phyloP scores from a whole-genome alignment of 2,329 filamentous ascomycete genomes.

The Fusarium chuoi region DNA sequence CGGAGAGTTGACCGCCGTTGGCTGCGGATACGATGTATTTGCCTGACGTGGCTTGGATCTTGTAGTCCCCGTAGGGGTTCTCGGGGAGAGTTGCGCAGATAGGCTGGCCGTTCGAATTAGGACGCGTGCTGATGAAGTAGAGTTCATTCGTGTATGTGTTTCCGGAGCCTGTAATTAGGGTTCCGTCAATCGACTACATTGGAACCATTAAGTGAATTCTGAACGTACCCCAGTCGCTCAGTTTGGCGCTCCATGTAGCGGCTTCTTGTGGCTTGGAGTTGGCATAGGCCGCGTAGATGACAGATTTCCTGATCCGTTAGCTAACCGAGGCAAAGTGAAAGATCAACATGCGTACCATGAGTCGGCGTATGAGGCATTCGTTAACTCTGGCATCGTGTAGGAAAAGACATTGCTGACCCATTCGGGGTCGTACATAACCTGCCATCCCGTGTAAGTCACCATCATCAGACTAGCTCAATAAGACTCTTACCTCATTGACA shows the following conservation, averaged over 20 bases:
- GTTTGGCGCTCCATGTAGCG: background rate
- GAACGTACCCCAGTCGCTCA: background rate
- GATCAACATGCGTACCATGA: background rate
- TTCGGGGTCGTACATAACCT: background rate
- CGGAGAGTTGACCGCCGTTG: background rate
- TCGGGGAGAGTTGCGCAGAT: background rate
- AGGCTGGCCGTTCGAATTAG: background rate
- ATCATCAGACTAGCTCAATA: no score
- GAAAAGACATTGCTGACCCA: background rate
- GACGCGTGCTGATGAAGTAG: background rate
- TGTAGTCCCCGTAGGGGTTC: background rate
- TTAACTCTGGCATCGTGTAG: background rate
- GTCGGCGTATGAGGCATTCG: background rate
- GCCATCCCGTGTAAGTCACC: background rate
- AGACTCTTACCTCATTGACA: background rate
- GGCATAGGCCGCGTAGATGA: background rate
- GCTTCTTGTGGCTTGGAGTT: background rate
- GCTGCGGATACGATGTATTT: background rate
- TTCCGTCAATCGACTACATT: background rate
- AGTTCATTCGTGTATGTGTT: background rate
- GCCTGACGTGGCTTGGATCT: background rate
- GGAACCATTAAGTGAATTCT: fast-evolving
- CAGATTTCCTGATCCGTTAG: background rate
- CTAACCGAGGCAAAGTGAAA: background rate
- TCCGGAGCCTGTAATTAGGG: background rate